Base-by-base conservation (phyloP, 176 grass and related monocot genomes). In the Oryza rufipogon region DNA sequence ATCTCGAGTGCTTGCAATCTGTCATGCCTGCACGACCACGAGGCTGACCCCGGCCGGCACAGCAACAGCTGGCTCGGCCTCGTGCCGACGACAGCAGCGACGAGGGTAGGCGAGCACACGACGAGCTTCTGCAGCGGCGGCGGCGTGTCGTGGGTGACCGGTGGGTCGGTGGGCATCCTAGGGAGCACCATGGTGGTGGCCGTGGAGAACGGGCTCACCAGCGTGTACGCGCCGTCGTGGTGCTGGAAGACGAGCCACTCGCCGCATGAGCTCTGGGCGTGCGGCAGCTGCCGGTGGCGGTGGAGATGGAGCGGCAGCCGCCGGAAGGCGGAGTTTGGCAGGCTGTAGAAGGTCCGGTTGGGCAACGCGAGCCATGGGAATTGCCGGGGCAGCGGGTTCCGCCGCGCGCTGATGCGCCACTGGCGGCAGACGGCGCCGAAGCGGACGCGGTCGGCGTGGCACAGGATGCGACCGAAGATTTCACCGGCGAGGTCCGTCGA, bases 341-440 rank as follows among this genome's bases (percentile, higher is more conserved):
- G 48, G 66, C 66, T 81, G 66, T 81, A 70, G 33, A 81, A 81
- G 66, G 79, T 70, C 66, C n/a, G 46, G 5, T 58, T 20, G 2
- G 47, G 48, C 38, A 81, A 58, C 30, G 20, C 79, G 13, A 70
- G 30, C 47, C 47, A 81, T 0, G 48, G 66, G 20, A 70, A 81
- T 0, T 7, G 11, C 66, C 19, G 0, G 7, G 46, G 66, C 6
- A 20, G 30, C 3, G 11, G 20, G 66, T 70, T 54, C 66, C 17
- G 30, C 30, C 19, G 30, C 4, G 66, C 64, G 30, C 2, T 34
- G 45, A 20, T 15, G 30, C 66, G 46, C 78, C 78, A 69, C 7
- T 80, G 26, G 11, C 46, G 30, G 46, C 78, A 80, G 17, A 70
- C 66, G 45, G 78, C 66, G 26, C 45, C 66, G 66, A 80, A 80